Evolutionary conservation across 2,329 filamentous ascomycete genomes (phyloP), one percentile per base, ranked within the genome.

Genomic region (Colletotrichum tanaceti): DNA sequence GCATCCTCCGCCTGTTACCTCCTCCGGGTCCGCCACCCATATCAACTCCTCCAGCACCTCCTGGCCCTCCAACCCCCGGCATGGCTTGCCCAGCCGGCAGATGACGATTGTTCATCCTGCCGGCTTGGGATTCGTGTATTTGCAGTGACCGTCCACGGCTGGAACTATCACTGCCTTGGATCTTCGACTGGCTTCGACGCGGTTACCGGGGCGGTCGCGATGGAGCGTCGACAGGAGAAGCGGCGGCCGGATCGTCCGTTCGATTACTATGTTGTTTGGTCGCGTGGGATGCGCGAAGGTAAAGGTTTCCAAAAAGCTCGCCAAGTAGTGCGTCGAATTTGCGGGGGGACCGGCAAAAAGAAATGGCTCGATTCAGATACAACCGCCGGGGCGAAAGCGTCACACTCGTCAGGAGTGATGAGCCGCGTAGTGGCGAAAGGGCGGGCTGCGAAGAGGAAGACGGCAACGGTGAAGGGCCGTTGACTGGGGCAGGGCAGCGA

Each of bases 71-170:
- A 60, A 77, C 79, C 77, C 82, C 83, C 76, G 83, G 85, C 82
- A 87, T 85, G 79, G 85, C 85, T 82, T 90, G 89, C 86, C 90
- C 90, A 88, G 89, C 89, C 88, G 90, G 89, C 89, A 91, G 89
- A 90, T 91, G 89, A 86, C 85, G 86, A 82, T 84, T 84, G 84
- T 89, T 91, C 90, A 93, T 93, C 90, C 86, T 92, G 87, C 88
- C 89, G 88, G 87, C 87, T 82, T 87, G 85, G 86, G 87, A 79
- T 74, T 75, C 69, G 71, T 70, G 69, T 67, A 39, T 59, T 59
- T 71, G 70, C 69, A 72, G 70, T 72, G 70, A 71, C 68, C 55
- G 70, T 71, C 70, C 70, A 72, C 68, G 68, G 49, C 62, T 63
- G 64, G 70, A 62, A 63, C 70, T 58, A 68, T 66, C 70, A 72